Base-by-base conservation (phyloP, 768 basidiomycete genomes). In the Calocera viscosa region DNA sequence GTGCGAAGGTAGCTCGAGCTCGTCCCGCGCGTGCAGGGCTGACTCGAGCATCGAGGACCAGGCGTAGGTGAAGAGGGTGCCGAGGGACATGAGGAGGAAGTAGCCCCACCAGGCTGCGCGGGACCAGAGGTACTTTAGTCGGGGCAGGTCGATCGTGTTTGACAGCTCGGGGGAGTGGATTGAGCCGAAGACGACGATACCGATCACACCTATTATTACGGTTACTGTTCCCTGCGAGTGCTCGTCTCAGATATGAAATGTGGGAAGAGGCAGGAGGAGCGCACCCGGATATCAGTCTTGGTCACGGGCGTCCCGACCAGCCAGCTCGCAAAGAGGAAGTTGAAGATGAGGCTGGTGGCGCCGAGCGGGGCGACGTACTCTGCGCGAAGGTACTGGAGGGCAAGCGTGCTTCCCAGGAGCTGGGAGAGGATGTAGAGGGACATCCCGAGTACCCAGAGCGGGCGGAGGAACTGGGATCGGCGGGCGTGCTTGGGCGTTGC, bases 341-440 rank as follows among this genome's bases (percentile, higher is more conserved):
- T 98, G 80, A 98, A 97, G 66, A 98, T 86, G 69, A 98, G 84
- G 14, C 92, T 90, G 12, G 92, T 89, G 0, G 91, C 92, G 16
- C 95, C 94, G 2, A 98, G 82, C 1, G 94, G 94, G 1, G 95
- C 95, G 66, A 98, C 94, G 75, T 96, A 97, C 84, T 95, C 91
- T 85, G 91, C 91, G 68, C 91, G 86, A 82, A 94, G 88, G 74
- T 91, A 93, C 75, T 89, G 86, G 35, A 94, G 80, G 0, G 91
- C 91, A 22, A 93, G 81, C 0, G 91, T 93, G 73, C 88, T 89
- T 38, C 92, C 91, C 72, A 93, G 86, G 73, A 94, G 79, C 75
- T 94, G 91, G 1, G 90, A 91, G 33, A 93, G 77, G 73, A 96
- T 92, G 76, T 98, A 98, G n/a, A 94, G 82, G 17, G 88, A 73